phyloP scores from a whole-genome alignment of 106 monocot genomes.

The Acorus gramineus region DNA sequence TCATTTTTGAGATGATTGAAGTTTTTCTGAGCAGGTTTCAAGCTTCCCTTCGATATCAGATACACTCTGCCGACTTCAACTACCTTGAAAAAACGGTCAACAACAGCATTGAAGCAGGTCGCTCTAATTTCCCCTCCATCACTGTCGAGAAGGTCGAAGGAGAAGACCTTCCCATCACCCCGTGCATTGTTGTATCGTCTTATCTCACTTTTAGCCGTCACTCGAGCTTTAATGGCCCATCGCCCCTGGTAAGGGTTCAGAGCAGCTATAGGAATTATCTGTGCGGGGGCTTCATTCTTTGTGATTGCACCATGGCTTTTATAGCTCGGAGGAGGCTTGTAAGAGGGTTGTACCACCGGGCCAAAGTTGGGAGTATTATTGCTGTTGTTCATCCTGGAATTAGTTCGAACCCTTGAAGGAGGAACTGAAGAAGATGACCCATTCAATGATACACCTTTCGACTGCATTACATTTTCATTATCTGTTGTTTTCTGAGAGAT shows the following conservation, averaged over 20 bases:
- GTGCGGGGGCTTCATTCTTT: constrained; percentile 64
- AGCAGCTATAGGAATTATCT: constrained; percentile 21
- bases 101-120: constrained; percentile 82
- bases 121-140: constrained; percentile 89
- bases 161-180: constrained; percentile 98
- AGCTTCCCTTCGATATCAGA: constrained; percentile 69
- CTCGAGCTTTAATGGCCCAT: constrained; percentile 32
- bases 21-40: constrained; percentile 84
- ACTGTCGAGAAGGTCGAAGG: constrained; percentile 96
- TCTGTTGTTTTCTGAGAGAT: constrained; percentile 7
- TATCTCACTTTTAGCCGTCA: constrained; percentile 25
- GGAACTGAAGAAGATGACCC: constrained; percentile 12
- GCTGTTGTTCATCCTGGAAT: constrained; percentile 13
- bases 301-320: constrained; percentile 56
- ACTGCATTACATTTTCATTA: constrained; percentile 7
- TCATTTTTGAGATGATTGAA: constrained; percentile 88
- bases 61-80: constrained; percentile 86
- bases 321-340: constrained; percentile 78
- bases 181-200: constrained; percentile 40
- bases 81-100: constrained; percentile 68
- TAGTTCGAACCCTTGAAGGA: constrained; percentile 12
- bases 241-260: constrained; percentile 31
- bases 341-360: constrained; percentile 68
- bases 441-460: constrained; percentile 3
- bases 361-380: constrained; percentile 27